phyloP scores from a whole-genome alignment of 2,329 filamentous ascomycete genomes.

The Lecanoromycetidae sp. region DNA sequence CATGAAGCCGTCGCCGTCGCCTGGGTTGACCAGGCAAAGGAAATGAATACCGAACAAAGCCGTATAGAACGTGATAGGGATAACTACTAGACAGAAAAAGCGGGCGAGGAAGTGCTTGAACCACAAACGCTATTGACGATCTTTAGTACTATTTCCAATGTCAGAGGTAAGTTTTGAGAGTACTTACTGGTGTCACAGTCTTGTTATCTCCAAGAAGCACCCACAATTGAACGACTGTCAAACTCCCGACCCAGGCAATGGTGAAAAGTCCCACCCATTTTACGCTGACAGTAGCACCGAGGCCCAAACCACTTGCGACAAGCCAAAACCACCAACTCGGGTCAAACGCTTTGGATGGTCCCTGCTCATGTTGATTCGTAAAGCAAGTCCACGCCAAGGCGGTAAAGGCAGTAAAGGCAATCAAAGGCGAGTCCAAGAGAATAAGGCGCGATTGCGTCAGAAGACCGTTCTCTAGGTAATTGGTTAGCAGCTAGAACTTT shows the following conservation, averaged over 20 bases:
- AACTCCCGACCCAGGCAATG: conserved; percentile 88
- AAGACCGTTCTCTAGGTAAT: conserved; percentile 69
- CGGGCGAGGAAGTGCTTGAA: conserved; percentile 91
- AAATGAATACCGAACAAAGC: conserved; percentile 98
- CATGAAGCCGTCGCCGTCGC: conserved; percentile 98
- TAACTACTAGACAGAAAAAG: conserved; percentile 78
- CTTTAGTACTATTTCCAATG: background rate
- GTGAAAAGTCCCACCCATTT: conserved; percentile 99
- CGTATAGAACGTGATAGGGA: conserved; percentile 84
- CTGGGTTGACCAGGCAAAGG: conserved; percentile 80
- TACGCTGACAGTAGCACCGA: conserved; percentile 85
- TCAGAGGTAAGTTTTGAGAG: background rate
- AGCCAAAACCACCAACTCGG: conserved; percentile 98
- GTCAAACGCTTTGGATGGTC: conserved; percentile 75
- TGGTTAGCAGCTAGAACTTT: conserved; percentile 15
- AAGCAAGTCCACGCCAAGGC: conserved; percentile 84
- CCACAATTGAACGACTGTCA: conserved; percentile 91
- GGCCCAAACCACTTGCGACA: conserved; percentile 66
- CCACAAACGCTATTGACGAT: conserved; percentile 54
- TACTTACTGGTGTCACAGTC: conserved; percentile 62
- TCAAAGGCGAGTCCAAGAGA: conserved; percentile 85
- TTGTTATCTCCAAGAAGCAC: conserved; percentile 79
- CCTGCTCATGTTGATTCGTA: conserved; percentile 91
- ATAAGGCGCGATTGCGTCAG: conserved; percentile 92
- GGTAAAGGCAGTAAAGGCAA: conserved; percentile 87